Evolutionary conservation across 2,329 filamentous ascomycete species (phyloP), one percentile per base, ranked within the genome.

Genomic region (Ophiostoma sp.): DNA sequence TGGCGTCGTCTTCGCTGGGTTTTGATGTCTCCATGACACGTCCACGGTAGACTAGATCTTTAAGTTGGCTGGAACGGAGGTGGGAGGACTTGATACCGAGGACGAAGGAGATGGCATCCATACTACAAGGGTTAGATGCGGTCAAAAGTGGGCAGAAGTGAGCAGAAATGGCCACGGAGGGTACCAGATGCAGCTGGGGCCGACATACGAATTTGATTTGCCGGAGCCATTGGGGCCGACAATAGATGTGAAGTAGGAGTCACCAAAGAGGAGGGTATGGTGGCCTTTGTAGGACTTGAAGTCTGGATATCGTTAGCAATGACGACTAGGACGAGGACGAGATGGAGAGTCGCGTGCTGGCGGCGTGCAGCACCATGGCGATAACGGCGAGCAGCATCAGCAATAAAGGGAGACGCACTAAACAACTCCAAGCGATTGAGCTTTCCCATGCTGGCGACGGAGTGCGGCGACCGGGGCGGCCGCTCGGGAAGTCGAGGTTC

Each of bases 231-330:
- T 99, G 79, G 95, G 95, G 6, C 96, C 95, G 77, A 99, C 98
- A 77, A 99, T 97, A 60, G 95, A 99, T 67, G 95, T 99, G 80
- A 99, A 99, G 81, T 97, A 98, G 1, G 94, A 96, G 82, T 99
- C 94, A 77, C 94, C 94, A 77, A 99, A 97, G 69, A 97, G 87
- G 64, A 99, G 88, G 72, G 88, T 90, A 82, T 99, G 95, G 77
- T 97, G 94, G 71, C 94, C 95, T 80, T 97, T 97, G 84, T 99
- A 99, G 76, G 95, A 98, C 83, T 99, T 99, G 88, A 99, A 99
- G 83, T 99, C 92, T 95, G 77, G 0, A 23, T 8, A 13, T 36
- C 65, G 70, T 67, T 65, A 62, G 41, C 48, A 57, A 20, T 65
- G 57, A 67, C 64, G 69, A 44, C 65, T 52, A 11, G 23, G 39